phyloP scores from a whole-genome alignment of 2,329 filamentous ascomycete species.

The Tolypocladium inflatum region DNA sequence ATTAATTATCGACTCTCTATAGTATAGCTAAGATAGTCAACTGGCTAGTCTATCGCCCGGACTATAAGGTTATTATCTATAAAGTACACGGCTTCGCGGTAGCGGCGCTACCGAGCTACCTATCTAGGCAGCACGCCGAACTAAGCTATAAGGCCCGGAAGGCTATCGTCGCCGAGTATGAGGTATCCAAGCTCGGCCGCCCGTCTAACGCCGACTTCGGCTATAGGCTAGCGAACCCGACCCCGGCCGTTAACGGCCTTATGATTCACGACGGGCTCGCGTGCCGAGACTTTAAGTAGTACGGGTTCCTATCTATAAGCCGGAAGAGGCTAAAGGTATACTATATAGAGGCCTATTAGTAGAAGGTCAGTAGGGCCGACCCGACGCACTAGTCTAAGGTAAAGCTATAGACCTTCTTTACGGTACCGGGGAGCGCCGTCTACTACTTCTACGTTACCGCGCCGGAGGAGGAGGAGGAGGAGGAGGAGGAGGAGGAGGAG shows the following conservation, averaged over 20 bases:
- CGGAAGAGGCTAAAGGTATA: neutral
- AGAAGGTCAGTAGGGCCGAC: neutral
- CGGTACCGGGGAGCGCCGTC: neutral
- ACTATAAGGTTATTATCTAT: neutral
- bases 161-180: neutral
- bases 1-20: too few relatives aligned
- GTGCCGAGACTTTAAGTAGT: neutral
- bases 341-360: neutral
- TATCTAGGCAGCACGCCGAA: neutral
- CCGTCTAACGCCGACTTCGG: too few relatives aligned
- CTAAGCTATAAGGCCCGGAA: neutral
- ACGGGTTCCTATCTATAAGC: neutral
- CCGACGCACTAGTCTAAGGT: neutral
- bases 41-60: too few relatives aligned
- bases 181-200: neutral
- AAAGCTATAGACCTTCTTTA: slow-evolving; percentile 1
- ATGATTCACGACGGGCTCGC: neutral
- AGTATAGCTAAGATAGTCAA: too few relatives aligned
- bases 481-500: neutral
- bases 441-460: neutral
- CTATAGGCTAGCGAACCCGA: neutral
- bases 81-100: neutral
- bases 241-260: neutral
- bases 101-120: neutral
- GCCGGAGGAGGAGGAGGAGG: neutral